Base-by-base conservation (phyloP, 345 rosid genomes). In the Dipteronia dyeriana region DNA sequence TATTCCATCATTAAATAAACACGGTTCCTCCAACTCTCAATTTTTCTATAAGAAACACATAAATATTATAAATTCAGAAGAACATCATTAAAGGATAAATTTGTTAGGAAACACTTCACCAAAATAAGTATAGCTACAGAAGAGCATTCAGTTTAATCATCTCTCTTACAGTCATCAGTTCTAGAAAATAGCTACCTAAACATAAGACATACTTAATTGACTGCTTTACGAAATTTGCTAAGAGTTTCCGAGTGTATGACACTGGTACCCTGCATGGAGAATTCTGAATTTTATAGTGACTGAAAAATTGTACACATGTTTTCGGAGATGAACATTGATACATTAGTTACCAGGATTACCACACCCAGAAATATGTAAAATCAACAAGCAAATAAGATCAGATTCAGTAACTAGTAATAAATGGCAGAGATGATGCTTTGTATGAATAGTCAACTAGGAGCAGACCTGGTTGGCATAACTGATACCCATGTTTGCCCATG, bases 401-500 rank as follows among this genome's bases (percentile, higher is more conserved):
- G 61, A 29, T 31, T 54, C 16, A 10, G 16, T 29, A 53, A 41
- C 47, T 29, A 56, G 7, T 7, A 70, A 29, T 9, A 56, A 49
- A 56, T 8, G 47, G 45, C 26, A 71, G 14, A 53, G 49, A 29
- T 29, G 64, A 71, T 47, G 31, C 34, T 53, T 68, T 10, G 11
- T 45, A 51, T n/a, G 57, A 51, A 38, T 39, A 76, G 39, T 51
- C 39, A 75, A 73, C 71, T 61, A 54, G 26, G 45, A 71, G 70
- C 79, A 2, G 53, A 97, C 99, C 99, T 97, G 99, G 85, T 97
- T 97, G 73, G 99, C 99, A 72, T 88, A 97, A 83, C 99, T 97
- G 83, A 97, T 97, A 64, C 99, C 99, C 98, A 97, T 94, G 87
- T 97, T 97, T 81, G 98, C 97, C 99, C 99, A 94, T n/a, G 99